A percentile compares a stretch with the other conserved stretches of the same genome.
Conservation (phyloP, 352 stramenopile species). For the Phytophthora cajani region DNA sequence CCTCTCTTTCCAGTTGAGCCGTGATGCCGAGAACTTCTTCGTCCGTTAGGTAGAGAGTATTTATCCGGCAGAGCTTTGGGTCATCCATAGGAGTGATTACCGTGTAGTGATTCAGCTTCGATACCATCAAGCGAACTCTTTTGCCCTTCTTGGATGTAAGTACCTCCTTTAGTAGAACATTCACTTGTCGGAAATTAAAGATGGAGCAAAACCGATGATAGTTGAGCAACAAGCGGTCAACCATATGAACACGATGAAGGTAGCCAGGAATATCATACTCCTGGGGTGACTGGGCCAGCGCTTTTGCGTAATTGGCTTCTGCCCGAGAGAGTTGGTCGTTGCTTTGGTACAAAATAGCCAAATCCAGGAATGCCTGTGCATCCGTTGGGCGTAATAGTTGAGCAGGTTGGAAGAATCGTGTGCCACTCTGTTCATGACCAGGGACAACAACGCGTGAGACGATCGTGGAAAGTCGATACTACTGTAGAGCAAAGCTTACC, state of each 20-base stretch:
- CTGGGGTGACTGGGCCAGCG: conserved; percentile 40
- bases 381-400: conserved; percentile 62
- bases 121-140: conserved; percentile 59
- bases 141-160: conserved; percentile 59
- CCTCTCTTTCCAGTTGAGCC: conserved; percentile 2
- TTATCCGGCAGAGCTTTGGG: conserved; percentile 40
- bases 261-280: conserved; percentile 70
- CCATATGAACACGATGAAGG: conserved; percentile 59
- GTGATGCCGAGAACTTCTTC: conserved; percentile 50
- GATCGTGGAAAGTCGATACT: neutral
- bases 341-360: conserved; percentile 68
- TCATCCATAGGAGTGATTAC: conserved; percentile 47
- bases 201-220: conserved; percentile 78
- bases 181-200: conserved; percentile 63
- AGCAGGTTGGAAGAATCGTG: conserved; percentile 55
- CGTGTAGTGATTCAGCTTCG: conserved; percentile 65
- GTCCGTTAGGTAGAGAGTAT: conserved; percentile 64
- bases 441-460: conserved; percentile 3
- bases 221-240: conserved; percentile 70
- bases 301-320: conserved; percentile 60
- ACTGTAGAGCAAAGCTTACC: conserved; percentile 29
- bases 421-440: conserved; percentile 42
- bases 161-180: conserved; percentile 56
- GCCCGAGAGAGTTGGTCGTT: conserved; percentile 48
- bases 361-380: conserved; percentile 53